Conservation (phyloP, 2,329 filamentous ascomycete species). For the Arthrobotrys pseudoclavata region DNA sequence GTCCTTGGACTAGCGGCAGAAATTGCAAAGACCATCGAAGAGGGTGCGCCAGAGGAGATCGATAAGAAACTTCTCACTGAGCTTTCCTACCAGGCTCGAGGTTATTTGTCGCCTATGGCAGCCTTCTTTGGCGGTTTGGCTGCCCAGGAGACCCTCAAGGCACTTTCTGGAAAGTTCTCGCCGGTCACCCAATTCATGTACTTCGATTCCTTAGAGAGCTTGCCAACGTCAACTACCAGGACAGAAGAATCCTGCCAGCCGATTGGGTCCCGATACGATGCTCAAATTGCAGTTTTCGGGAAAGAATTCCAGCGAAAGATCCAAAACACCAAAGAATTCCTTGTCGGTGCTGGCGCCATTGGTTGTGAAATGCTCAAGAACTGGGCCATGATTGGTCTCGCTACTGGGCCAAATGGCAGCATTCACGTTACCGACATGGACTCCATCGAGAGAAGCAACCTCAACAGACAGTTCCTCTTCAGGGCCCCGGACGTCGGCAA, state of each 20-base stretch:
- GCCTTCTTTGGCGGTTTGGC: conserved; percentile 94
- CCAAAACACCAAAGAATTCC: conserved; percentile 88
- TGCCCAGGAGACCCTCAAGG: conserved; percentile 95
- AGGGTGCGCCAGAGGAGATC: conserved; percentile 81
- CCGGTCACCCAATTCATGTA: conserved; percentile 97
- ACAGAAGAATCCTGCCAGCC: conserved; percentile 91
- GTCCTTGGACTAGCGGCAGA: conserved; percentile 81
- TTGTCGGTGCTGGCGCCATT: conserved; percentile 96
- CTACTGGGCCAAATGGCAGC: conserved; percentile 86
- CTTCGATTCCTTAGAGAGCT: conserved; percentile 96
- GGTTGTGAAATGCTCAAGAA: conserved; percentile 99
- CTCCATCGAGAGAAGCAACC: conserved; percentile 97
- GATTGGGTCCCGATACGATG: conserved; percentile 87
- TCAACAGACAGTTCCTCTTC: conserved; percentile 98
- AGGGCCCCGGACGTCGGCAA: conserved; percentile 91
- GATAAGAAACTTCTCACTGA: conserved; percentile 94
- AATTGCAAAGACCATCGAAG: conserved; percentile 74
- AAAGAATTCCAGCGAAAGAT: conserved; percentile 94
- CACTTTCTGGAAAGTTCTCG: conserved; percentile 96
- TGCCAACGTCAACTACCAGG: conserved; percentile 80
- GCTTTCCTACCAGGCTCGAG: conserved; percentile 91
- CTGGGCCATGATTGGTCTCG: conserved; percentile 98
- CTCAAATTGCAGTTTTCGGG: conserved; percentile 96
- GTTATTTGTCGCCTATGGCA: conserved; percentile 91
- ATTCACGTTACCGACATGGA: conserved; percentile 98